Conservation (phyloP, 371 early-diverging fungal species). For the Cokeromyces recurvatus region DNA sequence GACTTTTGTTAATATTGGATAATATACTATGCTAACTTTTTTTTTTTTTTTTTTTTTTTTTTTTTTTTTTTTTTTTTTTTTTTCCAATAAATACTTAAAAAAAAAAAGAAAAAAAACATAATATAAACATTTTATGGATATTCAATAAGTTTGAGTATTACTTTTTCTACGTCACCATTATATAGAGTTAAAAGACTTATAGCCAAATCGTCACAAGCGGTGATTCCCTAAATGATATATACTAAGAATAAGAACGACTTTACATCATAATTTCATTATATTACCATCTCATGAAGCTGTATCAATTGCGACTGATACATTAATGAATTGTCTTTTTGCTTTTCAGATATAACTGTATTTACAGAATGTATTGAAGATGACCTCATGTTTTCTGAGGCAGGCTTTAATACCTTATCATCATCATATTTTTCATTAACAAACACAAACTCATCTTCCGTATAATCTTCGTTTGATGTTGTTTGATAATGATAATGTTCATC, state of each 20-base stretch:
- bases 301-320: conserved; percentile 16
- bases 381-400: background rate
- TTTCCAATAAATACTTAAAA: too few relatives aligned
- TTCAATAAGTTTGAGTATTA: conserved; percentile 27
- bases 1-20: too few relatives aligned
- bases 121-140: too few relatives aligned
- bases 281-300: conserved; percentile 41
- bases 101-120: too few relatives aligned
- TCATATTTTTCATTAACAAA: too few relatives aligned
- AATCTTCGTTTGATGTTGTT: too few relatives aligned
- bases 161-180: conserved; percentile 26
- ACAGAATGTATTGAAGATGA: background rate
- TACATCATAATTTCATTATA: background rate
- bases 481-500: too few relatives aligned
- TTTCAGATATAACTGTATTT: conserved; percentile 1
- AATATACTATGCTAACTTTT: too few relatives aligned
- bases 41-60: too few relatives aligned
- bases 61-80: too few relatives aligned
- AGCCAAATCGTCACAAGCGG: conserved; percentile 29
- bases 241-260: background rate
- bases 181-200: conserved; percentile 14
- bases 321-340: background rate
- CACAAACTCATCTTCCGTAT: too few relatives aligned
- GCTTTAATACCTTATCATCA: too few relatives aligned
- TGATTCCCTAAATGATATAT: conserved; percentile 23